Evolutionary conservation across 164 flowering plant genomes (phyloP), one percentile per base, ranked within the genome.

Genomic region (Annona squamosa): DNA sequence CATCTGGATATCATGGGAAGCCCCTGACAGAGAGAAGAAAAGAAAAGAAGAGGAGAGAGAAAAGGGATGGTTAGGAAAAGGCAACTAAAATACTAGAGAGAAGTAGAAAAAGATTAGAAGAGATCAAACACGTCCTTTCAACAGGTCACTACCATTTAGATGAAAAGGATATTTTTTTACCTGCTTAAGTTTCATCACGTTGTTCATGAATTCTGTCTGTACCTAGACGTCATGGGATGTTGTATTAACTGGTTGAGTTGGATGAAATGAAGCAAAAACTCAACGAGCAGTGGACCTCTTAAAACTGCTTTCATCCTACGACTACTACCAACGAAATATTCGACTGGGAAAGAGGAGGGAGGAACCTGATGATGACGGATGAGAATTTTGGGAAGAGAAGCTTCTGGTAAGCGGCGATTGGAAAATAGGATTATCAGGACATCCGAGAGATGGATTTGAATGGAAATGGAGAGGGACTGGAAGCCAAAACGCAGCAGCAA

Each of bases 331-430:
- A 26, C 37, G 37, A 26, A 26, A 26, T 26, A 26, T 26, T 26
- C 37, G 37, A 26, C 37, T 26, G 37, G 0, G 10, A 64, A 64
- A 18, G 17, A 4, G n/a, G 41, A 48, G 16, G 52, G 57, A 70
- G 10, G 46, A 7, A 26, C 12, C 5, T 57, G 65, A 64, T 26
- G 73, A 26, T 26, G 37, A 69, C 1, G 73, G 26, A 19, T 1
- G 1, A 26, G 67, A 41, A 19, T 4, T 26, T 64, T 19, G 67
- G 26, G 26, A 64, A 5, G 67, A 71, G 19, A 71, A 43, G 65
- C 19, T 56, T 59, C 65, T 42, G 73, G 73, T 3, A 5, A 3
- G 64, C 65, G 41, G 73, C 9, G 65, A 71, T 71, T n/a, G 73
- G 6, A 42, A 18, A 26, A 26, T 26, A 26, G 37, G 37, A 26